Evolutionary conservation across 768 basidiomycete genomes (phyloP).

Genomic region (Rhodotorula graminis): DNA sequence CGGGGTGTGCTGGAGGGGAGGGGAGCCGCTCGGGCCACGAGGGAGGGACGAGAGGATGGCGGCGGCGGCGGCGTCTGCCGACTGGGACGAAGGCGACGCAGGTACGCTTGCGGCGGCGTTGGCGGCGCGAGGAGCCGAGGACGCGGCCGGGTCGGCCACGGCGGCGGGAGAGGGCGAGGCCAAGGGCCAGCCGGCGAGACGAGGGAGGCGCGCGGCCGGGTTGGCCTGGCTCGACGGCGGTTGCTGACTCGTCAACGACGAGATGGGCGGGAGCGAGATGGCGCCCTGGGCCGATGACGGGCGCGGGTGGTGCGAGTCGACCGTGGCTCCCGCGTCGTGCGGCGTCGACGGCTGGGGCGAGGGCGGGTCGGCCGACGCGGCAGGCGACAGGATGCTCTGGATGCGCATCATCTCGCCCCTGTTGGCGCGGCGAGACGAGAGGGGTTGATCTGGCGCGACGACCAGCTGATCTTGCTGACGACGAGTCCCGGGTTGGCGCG

Average conservation of each 20-base stretch:
- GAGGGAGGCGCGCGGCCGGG: neutral
- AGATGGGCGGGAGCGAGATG: conserved; percentile 25
- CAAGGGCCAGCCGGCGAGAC: neutral
- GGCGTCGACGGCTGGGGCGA: neutral
- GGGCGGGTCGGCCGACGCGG: neutral
- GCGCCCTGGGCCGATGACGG: neutral
- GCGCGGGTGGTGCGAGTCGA: neutral
- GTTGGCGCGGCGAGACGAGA: neutral
- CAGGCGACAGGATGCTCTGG: conserved; percentile 15
- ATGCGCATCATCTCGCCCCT: conserved; percentile 15
- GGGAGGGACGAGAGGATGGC: conserved; percentile 21
- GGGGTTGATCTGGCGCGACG: neutral
- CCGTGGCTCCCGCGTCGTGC: neutral
- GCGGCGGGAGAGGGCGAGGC: neutral
- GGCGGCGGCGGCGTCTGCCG: conserved; percentile 22
- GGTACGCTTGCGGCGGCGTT: neutral
- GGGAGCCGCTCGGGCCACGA: neutral
- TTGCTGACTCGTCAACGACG: neutral
- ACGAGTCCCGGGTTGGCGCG: too few species aligned
- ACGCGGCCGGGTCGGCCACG: neutral
- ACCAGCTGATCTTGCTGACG: too few species aligned
- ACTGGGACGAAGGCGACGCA: neutral
- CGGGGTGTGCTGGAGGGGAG: neutral
- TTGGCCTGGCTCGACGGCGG: neutral
- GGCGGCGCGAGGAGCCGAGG: neutral